Evolutionary conservation across 2,329 filamentous ascomycete species (phyloP).

Genomic region (Endocalyx cinctus): DNA sequence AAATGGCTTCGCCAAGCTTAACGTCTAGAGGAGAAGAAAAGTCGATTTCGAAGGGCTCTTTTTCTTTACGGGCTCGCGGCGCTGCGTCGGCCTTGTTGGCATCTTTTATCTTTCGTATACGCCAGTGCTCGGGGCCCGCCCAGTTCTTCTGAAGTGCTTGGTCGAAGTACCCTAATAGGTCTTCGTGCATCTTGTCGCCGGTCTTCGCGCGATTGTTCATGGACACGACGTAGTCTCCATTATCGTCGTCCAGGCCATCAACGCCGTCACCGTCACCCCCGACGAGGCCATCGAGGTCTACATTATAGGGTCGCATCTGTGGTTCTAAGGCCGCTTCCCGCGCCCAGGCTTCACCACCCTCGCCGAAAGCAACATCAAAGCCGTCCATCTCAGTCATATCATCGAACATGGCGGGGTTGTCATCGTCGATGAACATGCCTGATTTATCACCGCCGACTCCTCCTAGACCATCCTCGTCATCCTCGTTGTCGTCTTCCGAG

Average conservation of each 20-base stretch:
- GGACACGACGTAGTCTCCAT: conserved; percentile 73
- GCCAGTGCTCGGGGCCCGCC: conserved; percentile 98
- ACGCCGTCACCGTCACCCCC: conserved; percentile 48
- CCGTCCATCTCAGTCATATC: conserved; percentile 69
- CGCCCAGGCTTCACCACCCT: conserved; percentile 95
- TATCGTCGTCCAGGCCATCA: conserved; percentile 56
- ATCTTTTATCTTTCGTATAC: conserved; percentile 88
- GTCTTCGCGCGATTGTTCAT: conserved; percentile 62
- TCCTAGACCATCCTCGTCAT: conserved; percentile 50
- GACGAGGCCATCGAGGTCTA: conserved; percentile 49
- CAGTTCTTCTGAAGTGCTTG: conserved; percentile 95
- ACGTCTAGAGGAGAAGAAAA: conserved; percentile 73
- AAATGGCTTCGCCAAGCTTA: conserved; percentile 68
- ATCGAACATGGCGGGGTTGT: conserved; percentile 77
- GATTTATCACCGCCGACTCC: conserved; percentile 64
- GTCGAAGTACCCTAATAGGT: conserved; percentile 97
- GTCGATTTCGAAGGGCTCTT: conserved; percentile 93
- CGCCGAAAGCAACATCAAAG: conserved; percentile 81
- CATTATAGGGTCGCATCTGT: conserved; percentile 75
- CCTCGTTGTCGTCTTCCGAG: conserved; percentile 72
- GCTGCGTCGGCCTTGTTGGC: conserved; percentile 58
- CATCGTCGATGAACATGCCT: conserved; percentile 80
- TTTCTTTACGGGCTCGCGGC: conserved; percentile 77
- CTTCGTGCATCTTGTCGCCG: conserved; percentile 72
- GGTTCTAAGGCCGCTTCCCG: conserved; percentile 81